Conservation (phyloP, 371 early-diverging fungal genomes). For the Rhizopus delemar region DNA sequence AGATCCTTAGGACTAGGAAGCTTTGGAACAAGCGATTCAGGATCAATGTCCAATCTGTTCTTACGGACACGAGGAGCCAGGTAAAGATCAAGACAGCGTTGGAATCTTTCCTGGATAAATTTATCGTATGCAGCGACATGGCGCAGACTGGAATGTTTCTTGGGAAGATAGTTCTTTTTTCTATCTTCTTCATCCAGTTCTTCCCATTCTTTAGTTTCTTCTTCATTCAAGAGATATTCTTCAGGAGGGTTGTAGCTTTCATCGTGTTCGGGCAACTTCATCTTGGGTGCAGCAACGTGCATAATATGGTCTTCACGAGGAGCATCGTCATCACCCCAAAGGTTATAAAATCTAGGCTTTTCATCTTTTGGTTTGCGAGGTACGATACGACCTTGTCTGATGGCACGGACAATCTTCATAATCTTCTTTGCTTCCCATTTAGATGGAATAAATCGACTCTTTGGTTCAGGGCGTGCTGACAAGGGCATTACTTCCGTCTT, state of each 20-base stretch:
- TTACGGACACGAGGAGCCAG: conserved; percentile 90
- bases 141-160: conserved; percentile 79
- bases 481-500: conserved; percentile 80
- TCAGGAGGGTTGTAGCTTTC: conserved; percentile 97
- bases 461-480: conserved; percentile 87
- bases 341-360: conserved; percentile 77
- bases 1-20: conserved; percentile 95
- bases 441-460: conserved; percentile 92
- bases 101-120: conserved; percentile 92
- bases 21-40: conserved; percentile 91
- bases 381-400: conserved; percentile 84
- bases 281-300: conserved; percentile 93
- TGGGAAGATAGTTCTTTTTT: conserved; percentile 81
- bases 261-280: conserved; percentile 84
- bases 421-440: conserved; percentile 91
- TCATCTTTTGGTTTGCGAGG: conserved; percentile 64
- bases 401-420: conserved; percentile 95
- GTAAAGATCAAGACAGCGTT: conserved; percentile 94
- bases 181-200: conserved; percentile 79
- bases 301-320: conserved; percentile 65
- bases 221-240: conserved; percentile 88
- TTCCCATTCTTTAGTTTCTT: conserved; percentile 81
- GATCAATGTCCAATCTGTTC: conserved; percentile 87
- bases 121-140: conserved; percentile 84
- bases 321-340: conserved; percentile 79